phyloP scores from a whole-genome alignment of 495 filamentous ascomycete species.

The Tirmania nivea region DNA sequence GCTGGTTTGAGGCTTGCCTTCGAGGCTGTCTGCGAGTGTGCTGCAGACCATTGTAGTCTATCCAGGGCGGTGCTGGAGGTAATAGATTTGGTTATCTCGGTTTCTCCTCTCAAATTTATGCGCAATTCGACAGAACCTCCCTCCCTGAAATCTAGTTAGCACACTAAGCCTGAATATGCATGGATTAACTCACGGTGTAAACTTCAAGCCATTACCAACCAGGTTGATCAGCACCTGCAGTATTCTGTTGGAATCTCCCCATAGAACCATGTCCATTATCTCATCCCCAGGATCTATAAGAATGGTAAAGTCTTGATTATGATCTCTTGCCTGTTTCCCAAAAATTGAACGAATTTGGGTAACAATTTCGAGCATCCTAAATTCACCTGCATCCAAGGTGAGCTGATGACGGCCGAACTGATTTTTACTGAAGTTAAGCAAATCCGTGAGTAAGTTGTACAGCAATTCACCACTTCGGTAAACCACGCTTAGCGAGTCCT shows the following conservation, averaged over 20 bases:
- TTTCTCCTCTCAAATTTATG: constrained; percentile 47
- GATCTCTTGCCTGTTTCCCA: constrained; percentile 66
- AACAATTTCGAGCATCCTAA: constrained; percentile 54
- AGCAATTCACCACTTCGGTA: constrained; percentile 81
- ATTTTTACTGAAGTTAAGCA: constrained; percentile 83
- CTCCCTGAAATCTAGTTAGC: constrained; percentile 15
- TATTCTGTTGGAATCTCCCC: constrained; percentile 80
- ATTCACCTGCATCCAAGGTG: constrained; percentile 57
- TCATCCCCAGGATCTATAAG: constrained; percentile 35
- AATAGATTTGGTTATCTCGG: not conserved
- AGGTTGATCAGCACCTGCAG: constrained; percentile 82
- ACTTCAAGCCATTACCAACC: constrained; percentile 81
- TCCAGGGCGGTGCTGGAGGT: constrained; percentile 8
- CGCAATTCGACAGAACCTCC: constrained; percentile 50
- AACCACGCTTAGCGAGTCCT: constrained; percentile 60
- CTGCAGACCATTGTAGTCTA: constrained; percentile 21
- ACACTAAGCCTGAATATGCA: not conserved
- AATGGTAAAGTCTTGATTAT: constrained; percentile 48
- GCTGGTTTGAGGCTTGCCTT: constrained; percentile 15
- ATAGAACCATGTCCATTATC: constrained; percentile 35
- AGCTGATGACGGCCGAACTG: constrained; percentile 62
- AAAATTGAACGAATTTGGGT: constrained; percentile 69
- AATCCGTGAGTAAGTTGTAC: constrained; percentile 69
- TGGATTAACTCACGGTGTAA: constrained; percentile 37
- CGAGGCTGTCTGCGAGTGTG: constrained; percentile 27